Base-by-base conservation (phyloP, 805 yeast species). In the Wickerhamiella domercqiae region DNA sequence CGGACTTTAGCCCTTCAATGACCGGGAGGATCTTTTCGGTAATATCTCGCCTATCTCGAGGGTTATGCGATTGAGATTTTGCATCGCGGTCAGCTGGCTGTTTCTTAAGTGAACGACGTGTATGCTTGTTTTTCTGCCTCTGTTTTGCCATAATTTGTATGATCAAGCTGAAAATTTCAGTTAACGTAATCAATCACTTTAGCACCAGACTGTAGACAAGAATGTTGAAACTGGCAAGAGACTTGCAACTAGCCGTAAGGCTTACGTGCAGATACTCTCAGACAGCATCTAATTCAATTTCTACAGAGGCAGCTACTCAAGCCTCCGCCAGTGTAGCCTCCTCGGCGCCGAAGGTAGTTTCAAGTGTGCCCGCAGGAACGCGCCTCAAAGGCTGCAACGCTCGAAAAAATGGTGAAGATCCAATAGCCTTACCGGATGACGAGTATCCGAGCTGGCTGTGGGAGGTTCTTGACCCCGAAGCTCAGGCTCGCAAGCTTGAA, bases 391-490 rank as follows among this genome's bases (percentile, higher is more conserved):
- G 42, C 45, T 60, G 84, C 50, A 78, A 79, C 49, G 67, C 87
- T 32, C 71, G 71, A 53, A 84, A 83, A 53, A 66, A 68, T 26
- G 93, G 87, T n/a, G 73, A 76, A 42, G 95, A 84, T 48, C 83
- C 93, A 6, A 74, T 82, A 4, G 97, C 97, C 1, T 58, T 78
- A 38, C 82, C 78, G 43, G 97, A 90, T 55, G 64, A 64, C 28
- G 94, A 86, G 50, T 87, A 87, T 54, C 98, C 98, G 4, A 80
- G 69, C 32, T 87, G 98, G 98, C 66, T 87, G 37, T 90, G 97
- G 97, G 71, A 68, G 4, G 64, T 81, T 34, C 67, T 84, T 22
- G 93, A 86, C 56, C 63, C 69, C 36, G 69, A 70, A 28, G 70
- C 70, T n/a, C 75, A 71, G 51, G 63, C 66, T 39, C 68, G 63